These are phyloP conservation scores for Papiliotrema nemorosa DNA, from an alignment of 1,284 basidiomycete genomes.

Conservation along the genomic window DNA sequence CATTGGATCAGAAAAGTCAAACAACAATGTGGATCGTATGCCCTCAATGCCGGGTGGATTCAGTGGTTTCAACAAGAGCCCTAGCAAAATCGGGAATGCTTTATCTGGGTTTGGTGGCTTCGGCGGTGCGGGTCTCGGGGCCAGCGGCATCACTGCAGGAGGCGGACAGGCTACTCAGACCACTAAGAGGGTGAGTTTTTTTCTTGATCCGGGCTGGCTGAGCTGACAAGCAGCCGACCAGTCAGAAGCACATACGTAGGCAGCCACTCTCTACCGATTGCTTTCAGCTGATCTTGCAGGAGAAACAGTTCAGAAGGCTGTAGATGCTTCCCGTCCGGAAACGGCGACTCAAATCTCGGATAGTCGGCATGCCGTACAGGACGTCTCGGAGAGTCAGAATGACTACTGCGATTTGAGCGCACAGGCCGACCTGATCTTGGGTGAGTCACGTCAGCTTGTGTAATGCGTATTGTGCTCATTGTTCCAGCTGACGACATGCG, in stretches of 20 bases:
- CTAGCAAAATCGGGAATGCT: neutral
- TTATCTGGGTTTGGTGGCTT: neutral
- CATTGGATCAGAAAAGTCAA: neutral
- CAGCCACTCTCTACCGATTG: neutral
- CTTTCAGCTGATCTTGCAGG: slow-evolving; percentile 5
- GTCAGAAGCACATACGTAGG: slow-evolving; percentile 6
- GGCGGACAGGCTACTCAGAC: neutral
- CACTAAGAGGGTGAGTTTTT: slow-evolving; percentile 8
- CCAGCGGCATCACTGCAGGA: neutral
- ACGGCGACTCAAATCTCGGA: slow-evolving; percentile 58
- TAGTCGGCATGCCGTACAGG: slow-evolving; percentile 65
- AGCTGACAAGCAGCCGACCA: slow-evolving; percentile 2
- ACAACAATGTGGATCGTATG: neutral
- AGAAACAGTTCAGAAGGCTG: slow-evolving; percentile 60
- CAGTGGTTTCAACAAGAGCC: neutral
- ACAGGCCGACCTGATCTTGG: slow-evolving; percentile 62
- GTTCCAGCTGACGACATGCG: no score
- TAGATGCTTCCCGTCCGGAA: slow-evolving; percentile 69
- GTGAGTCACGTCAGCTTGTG: slow-evolving; percentile 45
- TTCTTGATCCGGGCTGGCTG: neutral
- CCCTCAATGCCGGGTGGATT: slow-evolving; percentile 2
- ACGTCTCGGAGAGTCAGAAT: slow-evolving; percentile 69
- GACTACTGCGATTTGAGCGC: slow-evolving; percentile 80
- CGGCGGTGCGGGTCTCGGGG: neutral
- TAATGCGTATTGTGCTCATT: neutral